Evolutionary conservation across 1,284 basidiomycete species (phyloP).

Genomic region (Ustilago xerochloae): DNA sequence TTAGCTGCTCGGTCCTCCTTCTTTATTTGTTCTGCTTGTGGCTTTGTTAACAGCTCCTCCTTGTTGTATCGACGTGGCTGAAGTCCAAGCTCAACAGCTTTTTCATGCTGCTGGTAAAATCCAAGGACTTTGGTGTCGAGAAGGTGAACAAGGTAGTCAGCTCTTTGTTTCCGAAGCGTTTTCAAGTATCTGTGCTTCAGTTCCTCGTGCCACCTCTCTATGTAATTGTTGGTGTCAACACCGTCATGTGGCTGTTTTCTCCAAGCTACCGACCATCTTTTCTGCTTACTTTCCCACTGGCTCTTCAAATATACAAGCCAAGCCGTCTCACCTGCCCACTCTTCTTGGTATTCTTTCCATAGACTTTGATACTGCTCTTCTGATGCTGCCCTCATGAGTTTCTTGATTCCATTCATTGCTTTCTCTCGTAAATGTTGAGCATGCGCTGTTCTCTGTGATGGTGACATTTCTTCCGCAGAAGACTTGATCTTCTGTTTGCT

Average conservation of each 20-base stretch:
- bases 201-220: not conserved
- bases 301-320: not conserved
- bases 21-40: not conserved
- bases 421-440: too few relatives aligned
- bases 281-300: not conserved
- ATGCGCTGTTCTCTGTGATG: not conserved
- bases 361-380: not conserved
- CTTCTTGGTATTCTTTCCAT: too few relatives aligned
- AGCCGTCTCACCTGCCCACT: not conserved
- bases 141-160: not conserved
- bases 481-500: not conserved
- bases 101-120: not conserved
- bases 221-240: not conserved
- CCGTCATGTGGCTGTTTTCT: not conserved
- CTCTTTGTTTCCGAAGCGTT: not conserved
- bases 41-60: not conserved
- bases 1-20: not conserved
- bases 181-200: not conserved
- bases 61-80: not conserved
- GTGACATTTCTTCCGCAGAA: not conserved
- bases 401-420: not conserved
- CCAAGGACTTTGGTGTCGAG: not conserved
- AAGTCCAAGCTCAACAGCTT: not conserved
- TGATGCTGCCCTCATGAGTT: not conserved
- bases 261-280: not conserved